Conservation (phyloP, 257 asterid species). For the Thymus mandschuricus region DNA sequence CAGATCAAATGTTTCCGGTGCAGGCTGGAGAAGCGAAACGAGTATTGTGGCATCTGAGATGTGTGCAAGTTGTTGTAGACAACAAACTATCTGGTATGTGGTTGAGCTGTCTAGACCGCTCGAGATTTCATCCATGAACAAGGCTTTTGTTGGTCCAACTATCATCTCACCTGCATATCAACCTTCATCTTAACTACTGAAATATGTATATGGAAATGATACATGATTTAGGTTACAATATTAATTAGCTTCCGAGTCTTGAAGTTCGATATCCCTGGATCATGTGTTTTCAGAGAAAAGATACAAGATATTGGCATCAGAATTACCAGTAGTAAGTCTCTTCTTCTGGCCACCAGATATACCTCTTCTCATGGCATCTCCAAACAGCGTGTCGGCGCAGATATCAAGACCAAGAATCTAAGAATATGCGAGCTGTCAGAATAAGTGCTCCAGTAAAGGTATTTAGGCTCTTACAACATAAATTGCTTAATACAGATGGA, state of each 20-base stretch:
- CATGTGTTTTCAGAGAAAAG: background rate
- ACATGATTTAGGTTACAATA: background rate
- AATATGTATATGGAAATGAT: background rate
- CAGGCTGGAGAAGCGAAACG: slow-evolving; percentile 64
- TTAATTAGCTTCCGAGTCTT: background rate
- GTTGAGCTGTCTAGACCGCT: slow-evolving; percentile 69
- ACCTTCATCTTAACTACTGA: background rate
- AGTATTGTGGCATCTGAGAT: slow-evolving; percentile 53
- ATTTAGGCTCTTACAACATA: background rate
- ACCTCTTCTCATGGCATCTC: slow-evolving; percentile 71
- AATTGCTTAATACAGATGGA: background rate
- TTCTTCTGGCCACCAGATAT: slow-evolving; percentile 71
- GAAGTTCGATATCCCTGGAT: background rate
- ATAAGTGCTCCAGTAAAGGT: slow-evolving; percentile 2
- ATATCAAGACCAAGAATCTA: slow-evolving; percentile 68
- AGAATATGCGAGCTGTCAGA: background rate
- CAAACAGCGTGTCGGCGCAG: slow-evolving; percentile 54
- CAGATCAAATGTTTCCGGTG: slow-evolving; percentile 64
- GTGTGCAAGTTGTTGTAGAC: slow-evolving; percentile 56
- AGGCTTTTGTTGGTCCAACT: slow-evolving; percentile 62
- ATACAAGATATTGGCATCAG: slow-evolving; percentile 15
- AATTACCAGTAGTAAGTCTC: slow-evolving; percentile 61
- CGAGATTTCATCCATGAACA: slow-evolving; percentile 67
- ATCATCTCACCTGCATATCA: slow-evolving; percentile 56
- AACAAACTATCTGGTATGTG: slow-evolving; percentile 52